Percentiles rank a stretch among this genome's conserved stretches.
These are phyloP conservation scores for Tuctoria greenei DNA, from an alignment of 176 grass and related monocot species.

Conservation along the genomic window DNA sequence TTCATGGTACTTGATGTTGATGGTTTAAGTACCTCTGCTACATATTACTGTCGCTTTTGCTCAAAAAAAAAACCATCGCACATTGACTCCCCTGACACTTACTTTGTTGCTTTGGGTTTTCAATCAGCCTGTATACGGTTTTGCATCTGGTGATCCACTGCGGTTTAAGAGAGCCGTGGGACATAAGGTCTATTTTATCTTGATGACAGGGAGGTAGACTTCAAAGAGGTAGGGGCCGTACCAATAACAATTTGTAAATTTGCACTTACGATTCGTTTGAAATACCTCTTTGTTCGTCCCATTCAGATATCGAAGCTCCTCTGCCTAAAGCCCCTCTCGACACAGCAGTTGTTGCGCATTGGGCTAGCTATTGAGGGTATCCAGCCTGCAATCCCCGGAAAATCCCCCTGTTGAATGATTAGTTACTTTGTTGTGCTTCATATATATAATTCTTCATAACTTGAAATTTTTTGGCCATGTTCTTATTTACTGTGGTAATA, in stretches of 20 bases:
- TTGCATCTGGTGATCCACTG: slow-evolving; percentile 86
- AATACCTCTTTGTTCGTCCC: slow-evolving; percentile 6
- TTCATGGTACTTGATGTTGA: not conserved
- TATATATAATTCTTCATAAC: not conserved
- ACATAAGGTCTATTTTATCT: slow-evolving; percentile 95
- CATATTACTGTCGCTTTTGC: not conserved
- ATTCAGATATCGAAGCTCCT: slow-evolving; percentile 68
- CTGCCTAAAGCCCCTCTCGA: slow-evolving; percentile 90
- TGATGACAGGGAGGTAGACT: slow-evolving; percentile 86
- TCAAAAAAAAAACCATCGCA: no score
- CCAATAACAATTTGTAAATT: not conserved
- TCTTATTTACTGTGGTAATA: not conserved
- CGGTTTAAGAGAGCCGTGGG: slow-evolving; percentile 84
- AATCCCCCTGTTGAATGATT: slow-evolving; percentile 86
- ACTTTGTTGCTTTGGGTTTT: slow-evolving; percentile 31
- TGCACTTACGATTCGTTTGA: slow-evolving; percentile 2
- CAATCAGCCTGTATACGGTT: slow-evolving; percentile 87
- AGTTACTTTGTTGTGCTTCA: slow-evolving; percentile 20
- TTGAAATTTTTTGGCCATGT: slow-evolving; percentile 3
- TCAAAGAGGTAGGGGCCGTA: slow-evolving; percentile 69
- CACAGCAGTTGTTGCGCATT: slow-evolving; percentile 75
- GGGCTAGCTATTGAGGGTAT: slow-evolving; percentile 95
- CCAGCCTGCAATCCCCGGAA: slow-evolving; percentile 90
- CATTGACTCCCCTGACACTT: not conserved
- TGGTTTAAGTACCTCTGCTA: not conserved